phyloP scores from a whole-genome alignment of 2,329 filamentous ascomycete genomes.

The Trichoderma asperellum region DNA sequence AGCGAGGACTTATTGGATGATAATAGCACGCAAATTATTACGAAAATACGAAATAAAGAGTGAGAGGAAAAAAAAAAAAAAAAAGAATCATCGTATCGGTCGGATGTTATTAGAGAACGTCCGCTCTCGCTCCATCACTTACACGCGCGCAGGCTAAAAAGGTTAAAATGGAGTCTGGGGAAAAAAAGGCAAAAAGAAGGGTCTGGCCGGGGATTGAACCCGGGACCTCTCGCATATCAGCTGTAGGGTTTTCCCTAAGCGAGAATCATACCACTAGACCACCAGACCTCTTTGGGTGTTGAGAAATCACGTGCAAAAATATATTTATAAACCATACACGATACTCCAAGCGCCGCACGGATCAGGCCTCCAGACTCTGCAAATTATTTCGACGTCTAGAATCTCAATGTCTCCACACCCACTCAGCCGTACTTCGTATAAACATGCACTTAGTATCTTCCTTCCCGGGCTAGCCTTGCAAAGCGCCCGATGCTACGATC shows the following conservation, averaged over 20 bases:
- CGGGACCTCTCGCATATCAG: constrained; percentile 51
- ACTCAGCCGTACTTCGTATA: neutral
- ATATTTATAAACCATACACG: neutral
- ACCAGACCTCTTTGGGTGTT: constrained; percentile 44
- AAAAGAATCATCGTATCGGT: too few species aligned
- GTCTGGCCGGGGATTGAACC: constrained; percentile 53
- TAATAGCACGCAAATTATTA: too few species aligned
- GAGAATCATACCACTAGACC: constrained; percentile 74
- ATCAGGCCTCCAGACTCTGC: neutral
- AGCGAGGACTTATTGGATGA: too few species aligned
- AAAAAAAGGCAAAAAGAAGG: constrained; percentile 31
- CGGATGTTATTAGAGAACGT: too few species aligned
- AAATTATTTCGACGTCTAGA: neutral
- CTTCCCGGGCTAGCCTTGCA: neutral
- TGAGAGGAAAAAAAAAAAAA: too few species aligned
- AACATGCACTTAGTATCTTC: neutral
- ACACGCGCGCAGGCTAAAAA: too few species aligned
- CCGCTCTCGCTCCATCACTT: too few species aligned
- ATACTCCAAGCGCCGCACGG: neutral
- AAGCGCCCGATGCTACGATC: neutral
- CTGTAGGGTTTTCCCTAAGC: constrained; percentile 61
- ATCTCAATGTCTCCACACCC: neutral
- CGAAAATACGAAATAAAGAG: too few species aligned
- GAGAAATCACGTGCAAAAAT: too few species aligned
- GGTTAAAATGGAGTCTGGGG: too few species aligned